phyloP scores from a whole-genome alignment of 2,329 filamentous ascomycete species.

The Xylaria sp. region DNA sequence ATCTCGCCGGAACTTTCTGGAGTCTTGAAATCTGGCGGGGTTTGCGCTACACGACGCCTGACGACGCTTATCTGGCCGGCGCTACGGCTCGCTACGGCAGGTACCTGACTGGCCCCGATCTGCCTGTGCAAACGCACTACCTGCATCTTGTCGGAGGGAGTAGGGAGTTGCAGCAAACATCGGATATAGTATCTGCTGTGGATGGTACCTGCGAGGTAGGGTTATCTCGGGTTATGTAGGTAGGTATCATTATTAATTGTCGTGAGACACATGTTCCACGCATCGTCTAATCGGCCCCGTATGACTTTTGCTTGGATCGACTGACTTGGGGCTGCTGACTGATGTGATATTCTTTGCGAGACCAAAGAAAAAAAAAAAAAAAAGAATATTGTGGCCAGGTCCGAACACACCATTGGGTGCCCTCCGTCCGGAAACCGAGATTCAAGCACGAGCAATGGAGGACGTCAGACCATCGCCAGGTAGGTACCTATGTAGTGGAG shows the following conservation, averaged over 20 bases:
- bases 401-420: background rate
- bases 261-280: background rate
- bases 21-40: background rate
- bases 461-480: constrained; percentile 20
- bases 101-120: background rate
- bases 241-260: background rate
- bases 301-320: too few relatives aligned
- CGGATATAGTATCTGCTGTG: too few relatives aligned
- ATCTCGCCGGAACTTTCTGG: background rate
- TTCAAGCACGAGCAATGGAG: background rate
- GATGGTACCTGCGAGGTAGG: too few relatives aligned
- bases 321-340: too few relatives aligned
- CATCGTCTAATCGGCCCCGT: background rate
- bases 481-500: constrained; percentile 3
- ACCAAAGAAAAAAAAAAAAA: too few relatives aligned
- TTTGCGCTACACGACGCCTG: too few relatives aligned
- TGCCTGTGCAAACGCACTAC: too few relatives aligned
- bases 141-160: too few relatives aligned
- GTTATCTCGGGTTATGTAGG: too few relatives aligned
- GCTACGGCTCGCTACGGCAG: background rate
- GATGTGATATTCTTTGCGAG: too few relatives aligned
- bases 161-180: too few relatives aligned
- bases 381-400: background rate
- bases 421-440: constrained; percentile 6
- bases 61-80: too few relatives aligned